These are phyloP conservation scores for Trichoderma gamsii DNA, from an alignment of 495 filamentous ascomycete species.

Conservation along the genomic window DNA sequence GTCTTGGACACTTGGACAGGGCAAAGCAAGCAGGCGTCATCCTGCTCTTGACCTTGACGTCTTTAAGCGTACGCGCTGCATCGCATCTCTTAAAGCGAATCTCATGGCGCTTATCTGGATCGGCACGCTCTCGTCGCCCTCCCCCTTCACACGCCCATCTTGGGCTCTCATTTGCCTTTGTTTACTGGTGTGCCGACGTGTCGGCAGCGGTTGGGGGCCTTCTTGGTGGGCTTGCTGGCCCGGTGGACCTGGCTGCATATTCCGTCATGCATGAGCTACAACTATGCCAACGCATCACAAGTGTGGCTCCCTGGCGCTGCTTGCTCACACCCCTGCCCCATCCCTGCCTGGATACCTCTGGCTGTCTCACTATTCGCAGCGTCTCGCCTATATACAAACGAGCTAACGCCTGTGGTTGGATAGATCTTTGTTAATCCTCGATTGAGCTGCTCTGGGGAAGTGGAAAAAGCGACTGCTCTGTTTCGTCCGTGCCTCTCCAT, in stretches of 20 bases:
- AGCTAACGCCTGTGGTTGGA: conserved; percentile 46
- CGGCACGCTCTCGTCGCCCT: conserved; percentile 5
- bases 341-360: conserved; percentile 9
- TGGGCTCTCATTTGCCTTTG: conserved; percentile 9
- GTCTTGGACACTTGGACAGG: neutral
- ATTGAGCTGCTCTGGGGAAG: conserved; percentile 29
- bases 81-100: neutral
- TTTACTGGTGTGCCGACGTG: neutral
- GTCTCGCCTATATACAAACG: conserved; percentile 29
- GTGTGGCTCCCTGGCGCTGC: conserved; percentile 11
- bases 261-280: conserved; percentile 44
- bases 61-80: conserved; percentile 3
- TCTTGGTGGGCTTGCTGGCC: neutral
- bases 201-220: conserved; percentile 10
- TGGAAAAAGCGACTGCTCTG: conserved; percentile 26
- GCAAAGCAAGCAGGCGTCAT: neutral
- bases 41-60: neutral
- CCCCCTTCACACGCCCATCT: neutral
- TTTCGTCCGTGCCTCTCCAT: conserved; percentile 22
- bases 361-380: conserved; percentile 9
- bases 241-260: conserved; percentile 50
- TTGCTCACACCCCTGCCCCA: conserved; percentile 25
- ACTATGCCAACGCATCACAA: conserved; percentile 47
- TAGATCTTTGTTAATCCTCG: conserved; percentile 31
- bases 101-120: conserved; percentile 4